Percentiles rank a stretch among this genome's conserved stretches.
Conservation (phyloP, 2,329 filamentous ascomycete genomes). For the Ilyonectria mors-panacis region DNA sequence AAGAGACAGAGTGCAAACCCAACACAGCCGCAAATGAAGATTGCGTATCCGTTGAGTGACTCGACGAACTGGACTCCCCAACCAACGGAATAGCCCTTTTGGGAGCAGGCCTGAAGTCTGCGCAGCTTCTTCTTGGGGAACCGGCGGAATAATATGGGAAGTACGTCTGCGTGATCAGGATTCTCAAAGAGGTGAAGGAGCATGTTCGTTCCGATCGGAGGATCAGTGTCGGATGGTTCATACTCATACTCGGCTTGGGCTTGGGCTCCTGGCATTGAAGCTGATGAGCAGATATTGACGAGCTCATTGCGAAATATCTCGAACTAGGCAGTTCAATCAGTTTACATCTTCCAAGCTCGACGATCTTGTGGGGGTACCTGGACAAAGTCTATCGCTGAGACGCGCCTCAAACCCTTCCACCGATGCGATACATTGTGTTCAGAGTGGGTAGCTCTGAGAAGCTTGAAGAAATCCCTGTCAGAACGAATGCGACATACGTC, state of each 20-base stretch:
- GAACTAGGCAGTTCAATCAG: not conserved
- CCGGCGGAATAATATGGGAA: conserved; percentile 23
- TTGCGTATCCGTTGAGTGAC: not conserved
- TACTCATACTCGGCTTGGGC: conserved; percentile 11
- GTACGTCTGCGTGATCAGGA: conserved; percentile 12
- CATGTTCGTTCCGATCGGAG: conserved; percentile 19
- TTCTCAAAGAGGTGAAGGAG: conserved; percentile 30
- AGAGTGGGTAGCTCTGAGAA: not conserved
- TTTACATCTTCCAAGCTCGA: not conserved
- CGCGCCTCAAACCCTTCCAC: conserved; percentile 8
- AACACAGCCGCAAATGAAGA: conserved; percentile 2
- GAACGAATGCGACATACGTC: conserved; percentile 29
- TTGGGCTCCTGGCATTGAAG: conserved; percentile 9
- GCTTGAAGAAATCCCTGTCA: conserved; percentile 21
- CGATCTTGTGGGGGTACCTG: conserved; percentile 1
- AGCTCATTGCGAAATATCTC: not conserved
- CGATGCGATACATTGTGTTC: not conserved
- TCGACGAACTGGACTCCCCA: conserved; percentile 16
- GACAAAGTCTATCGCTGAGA: conserved; percentile 18
- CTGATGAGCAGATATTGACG: conserved; percentile 6
- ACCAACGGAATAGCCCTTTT: conserved; percentile 7
- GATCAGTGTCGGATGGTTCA: conserved; percentile 25
- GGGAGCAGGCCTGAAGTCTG: conserved; percentile 9
- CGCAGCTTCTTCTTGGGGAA: conserved; percentile 12
- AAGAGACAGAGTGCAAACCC: conserved; percentile 3